Conservation (phyloP, 2,329 filamentous ascomycete genomes). For the Exophiala xenobiotica region DNA sequence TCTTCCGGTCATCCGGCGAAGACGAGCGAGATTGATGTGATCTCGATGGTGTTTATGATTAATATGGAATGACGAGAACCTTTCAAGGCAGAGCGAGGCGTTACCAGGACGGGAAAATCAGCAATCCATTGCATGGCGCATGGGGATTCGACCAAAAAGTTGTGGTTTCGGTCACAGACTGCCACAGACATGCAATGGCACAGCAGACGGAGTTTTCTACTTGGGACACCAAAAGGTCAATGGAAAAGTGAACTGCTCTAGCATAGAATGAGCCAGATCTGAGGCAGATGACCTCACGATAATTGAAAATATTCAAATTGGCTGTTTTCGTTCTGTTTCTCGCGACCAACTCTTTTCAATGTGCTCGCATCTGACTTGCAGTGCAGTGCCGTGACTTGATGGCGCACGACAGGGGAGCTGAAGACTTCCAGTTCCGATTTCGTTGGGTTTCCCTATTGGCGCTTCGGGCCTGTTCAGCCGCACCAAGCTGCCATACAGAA, state of each 20-base stretch:
- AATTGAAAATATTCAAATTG: too few species aligned
- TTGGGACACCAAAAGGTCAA: neutral
- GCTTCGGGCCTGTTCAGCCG: neutral
- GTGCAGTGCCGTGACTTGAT: too few species aligned
- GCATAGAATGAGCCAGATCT: neutral
- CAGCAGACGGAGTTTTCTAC: neutral
- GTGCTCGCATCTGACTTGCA: too few species aligned
- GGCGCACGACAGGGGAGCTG: neutral
- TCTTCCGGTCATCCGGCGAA: neutral
- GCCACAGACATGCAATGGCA: neutral
- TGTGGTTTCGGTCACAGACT: neutral
- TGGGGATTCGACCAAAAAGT: neutral
- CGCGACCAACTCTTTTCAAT: too few species aligned
- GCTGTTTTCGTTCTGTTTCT: too few species aligned
- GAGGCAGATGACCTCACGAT: too few species aligned
- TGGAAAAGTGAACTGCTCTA: constrained; percentile 1
- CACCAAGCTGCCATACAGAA: neutral
- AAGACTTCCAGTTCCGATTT: too few species aligned
- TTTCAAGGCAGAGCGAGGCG: constrained; percentile 1
- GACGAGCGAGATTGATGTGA: neutral
- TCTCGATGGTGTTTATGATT: neutral
- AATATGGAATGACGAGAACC: neutral
- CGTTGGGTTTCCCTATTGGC: too few species aligned
- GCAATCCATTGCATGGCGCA: neutral
- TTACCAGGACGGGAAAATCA: neutral